Evolutionary conservation across 2,329 filamentous ascomycete species (phyloP).

Genomic region (Catunica adiposa): DNA sequence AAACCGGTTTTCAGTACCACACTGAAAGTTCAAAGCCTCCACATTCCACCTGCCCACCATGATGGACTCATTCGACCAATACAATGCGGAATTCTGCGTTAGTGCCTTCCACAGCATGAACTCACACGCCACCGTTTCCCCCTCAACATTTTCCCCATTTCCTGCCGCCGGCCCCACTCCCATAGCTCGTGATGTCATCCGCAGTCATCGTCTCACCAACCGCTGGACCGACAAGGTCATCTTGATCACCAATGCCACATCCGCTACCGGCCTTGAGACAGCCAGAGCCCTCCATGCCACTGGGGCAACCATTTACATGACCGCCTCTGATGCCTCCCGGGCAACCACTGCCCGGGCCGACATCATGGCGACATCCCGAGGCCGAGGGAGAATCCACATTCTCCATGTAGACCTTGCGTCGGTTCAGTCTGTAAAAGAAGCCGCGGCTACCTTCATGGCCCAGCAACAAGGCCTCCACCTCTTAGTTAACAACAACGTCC

Average conservation of each 20-base stretch:
- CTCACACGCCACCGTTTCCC: background rate
- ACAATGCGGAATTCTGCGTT: background rate
- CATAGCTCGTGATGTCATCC: background rate
- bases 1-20: background rate
- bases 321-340: background rate
- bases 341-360: background rate
- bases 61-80: constrained; percentile 1
- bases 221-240: background rate
- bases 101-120: background rate
- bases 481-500: background rate
- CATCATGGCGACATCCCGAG: background rate
- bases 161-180: background rate
- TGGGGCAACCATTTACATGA: background rate
- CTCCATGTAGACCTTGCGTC: background rate
- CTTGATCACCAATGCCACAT: background rate
- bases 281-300: background rate
- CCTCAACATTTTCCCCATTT: background rate
- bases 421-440: background rate
- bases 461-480: background rate
- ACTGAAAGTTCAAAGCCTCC: background rate
- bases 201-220: background rate
- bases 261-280: background rate
- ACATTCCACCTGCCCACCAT: background rate
- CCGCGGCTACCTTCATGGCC: background rate
- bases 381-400: background rate